These are phyloP conservation scores for Keqinozyma sinolaborantium DNA, from an alignment of 1,139 yeast species.

Conservation along the genomic window DNA sequence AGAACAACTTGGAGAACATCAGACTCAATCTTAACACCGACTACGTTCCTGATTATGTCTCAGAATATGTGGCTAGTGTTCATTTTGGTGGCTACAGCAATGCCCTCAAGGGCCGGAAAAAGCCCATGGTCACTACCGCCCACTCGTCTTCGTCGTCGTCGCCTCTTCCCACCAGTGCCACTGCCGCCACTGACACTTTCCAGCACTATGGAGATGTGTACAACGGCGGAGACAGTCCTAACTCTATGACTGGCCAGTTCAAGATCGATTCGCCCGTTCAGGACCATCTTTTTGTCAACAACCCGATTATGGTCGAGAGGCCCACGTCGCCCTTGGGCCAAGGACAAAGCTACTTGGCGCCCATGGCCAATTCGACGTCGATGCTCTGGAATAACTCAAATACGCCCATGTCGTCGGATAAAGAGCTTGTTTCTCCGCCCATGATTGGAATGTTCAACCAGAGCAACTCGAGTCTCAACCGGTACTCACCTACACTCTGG, in stretches of 20 bases:
- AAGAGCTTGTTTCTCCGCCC: constrained; percentile 5
- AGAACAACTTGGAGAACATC: constrained; percentile 30
- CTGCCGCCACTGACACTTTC: background rate
- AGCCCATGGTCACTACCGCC: background rate
- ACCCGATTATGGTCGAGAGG: background rate
- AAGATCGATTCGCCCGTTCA: background rate
- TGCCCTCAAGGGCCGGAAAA: constrained; percentile 17
- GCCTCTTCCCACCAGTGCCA: constrained; percentile 1
- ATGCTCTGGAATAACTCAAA: background rate
- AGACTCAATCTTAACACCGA: constrained; percentile 20
- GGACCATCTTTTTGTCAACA: background rate
- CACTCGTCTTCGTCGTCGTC: constrained; percentile 4
- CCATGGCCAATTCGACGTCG: background rate
- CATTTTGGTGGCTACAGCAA: constrained; percentile 40
- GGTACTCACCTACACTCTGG: constrained; percentile 7
- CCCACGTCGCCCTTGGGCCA: background rate
- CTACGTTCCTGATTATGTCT: constrained; percentile 31
- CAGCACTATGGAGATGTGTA: constrained; percentile 10
- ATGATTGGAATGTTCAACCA: constrained; percentile 2
- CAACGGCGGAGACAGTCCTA: constrained; percentile 3
- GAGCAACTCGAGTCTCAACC: constrained; percentile 7
- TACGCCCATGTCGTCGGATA: background rate
- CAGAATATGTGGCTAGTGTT: constrained; percentile 39
- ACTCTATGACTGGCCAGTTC: background rate
- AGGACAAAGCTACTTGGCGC: background rate